Conservation (phyloP, 371 early-diverging fungal species). For the Rhizomucor pusillus region DNA sequence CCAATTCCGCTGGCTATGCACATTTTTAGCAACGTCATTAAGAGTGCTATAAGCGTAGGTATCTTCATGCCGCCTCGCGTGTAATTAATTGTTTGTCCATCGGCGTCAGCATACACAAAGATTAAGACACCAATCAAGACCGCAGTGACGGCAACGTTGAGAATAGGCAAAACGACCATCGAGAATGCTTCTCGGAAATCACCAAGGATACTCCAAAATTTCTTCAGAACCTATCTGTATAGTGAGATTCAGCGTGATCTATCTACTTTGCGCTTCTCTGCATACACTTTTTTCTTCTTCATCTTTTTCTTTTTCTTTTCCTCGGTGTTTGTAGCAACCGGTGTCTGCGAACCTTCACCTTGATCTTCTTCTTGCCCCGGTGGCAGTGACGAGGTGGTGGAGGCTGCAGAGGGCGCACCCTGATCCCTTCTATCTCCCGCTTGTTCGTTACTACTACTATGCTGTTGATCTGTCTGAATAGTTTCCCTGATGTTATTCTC, state of each 20-base stretch:
- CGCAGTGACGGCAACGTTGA: slow-evolving; percentile 7
- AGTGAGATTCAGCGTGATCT: too few relatives aligned
- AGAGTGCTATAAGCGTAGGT: slow-evolving; percentile 11
- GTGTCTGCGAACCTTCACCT: neutral
- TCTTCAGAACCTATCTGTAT: too few relatives aligned
- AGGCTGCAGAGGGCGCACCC: too few relatives aligned
- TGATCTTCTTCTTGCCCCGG: too few relatives aligned
- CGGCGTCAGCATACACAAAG: slow-evolving; percentile 15
- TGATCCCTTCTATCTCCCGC: too few relatives aligned
- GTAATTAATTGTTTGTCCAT: slow-evolving; percentile 19
- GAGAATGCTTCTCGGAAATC: neutral
- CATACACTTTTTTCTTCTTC: neutral
- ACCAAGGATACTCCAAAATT: neutral
- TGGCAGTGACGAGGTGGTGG: too few relatives aligned
- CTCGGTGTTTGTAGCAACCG: neutral
- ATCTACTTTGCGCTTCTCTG: too few relatives aligned
- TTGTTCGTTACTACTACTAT: too few relatives aligned
- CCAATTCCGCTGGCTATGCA: slow-evolving; percentile 14
- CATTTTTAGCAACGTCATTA: slow-evolving; percentile 16
- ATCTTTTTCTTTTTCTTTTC: neutral
- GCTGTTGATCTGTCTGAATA: too few relatives aligned
- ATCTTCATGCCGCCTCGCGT: slow-evolving; percentile 13
- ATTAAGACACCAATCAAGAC: slow-evolving; percentile 12
- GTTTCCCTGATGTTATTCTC: too few relatives aligned
- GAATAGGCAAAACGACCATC: slow-evolving; percentile 4